Evolutionary conservation across 2,329 filamentous ascomycete species (phyloP).

Genomic region (Parascedosporium putredinis): DNA sequence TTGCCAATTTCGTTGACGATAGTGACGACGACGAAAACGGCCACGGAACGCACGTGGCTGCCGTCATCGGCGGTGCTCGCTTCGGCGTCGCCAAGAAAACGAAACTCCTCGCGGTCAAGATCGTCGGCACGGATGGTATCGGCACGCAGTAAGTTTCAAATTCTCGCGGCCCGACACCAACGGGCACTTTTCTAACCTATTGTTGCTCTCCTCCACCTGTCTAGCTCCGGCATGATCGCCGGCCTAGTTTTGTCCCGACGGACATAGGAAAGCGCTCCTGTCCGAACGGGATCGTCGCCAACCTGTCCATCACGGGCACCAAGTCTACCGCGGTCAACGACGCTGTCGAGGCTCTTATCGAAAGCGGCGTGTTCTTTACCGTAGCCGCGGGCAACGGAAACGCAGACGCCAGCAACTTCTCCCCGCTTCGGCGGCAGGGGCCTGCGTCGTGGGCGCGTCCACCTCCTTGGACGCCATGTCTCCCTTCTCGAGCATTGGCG

Average conservation of each 20-base stretch:
- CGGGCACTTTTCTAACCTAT: not conserved
- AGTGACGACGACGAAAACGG: no score
- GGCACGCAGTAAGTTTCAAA: slow-evolving; percentile 13
- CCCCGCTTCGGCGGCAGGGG: slow-evolving; percentile 35
- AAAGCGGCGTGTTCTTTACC: slow-evolving; percentile 36
- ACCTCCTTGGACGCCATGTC: slow-evolving; percentile 26
- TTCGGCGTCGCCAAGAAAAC: no score
- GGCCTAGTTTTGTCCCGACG: slow-evolving; percentile 33
- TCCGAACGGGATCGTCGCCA: slow-evolving; percentile 34
- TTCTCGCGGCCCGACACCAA: not conserved
- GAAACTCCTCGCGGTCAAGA: no score
- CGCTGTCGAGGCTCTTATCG: slow-evolving; percentile 35
- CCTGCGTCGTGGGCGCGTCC: slow-evolving; percentile 42
- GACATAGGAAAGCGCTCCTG: slow-evolving; percentile 28
- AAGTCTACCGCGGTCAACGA: slow-evolving; percentile 36
- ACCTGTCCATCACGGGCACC: slow-evolving; percentile 43
- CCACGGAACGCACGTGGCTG: no score
- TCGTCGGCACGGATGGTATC: no score
- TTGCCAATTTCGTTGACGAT: no score
- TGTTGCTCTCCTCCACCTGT: slow-evolving; percentile 4
- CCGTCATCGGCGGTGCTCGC: no score
- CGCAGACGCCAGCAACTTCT: slow-evolving; percentile 26
- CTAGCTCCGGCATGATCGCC: slow-evolving; percentile 33
- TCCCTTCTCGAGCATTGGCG: slow-evolving; percentile 40
- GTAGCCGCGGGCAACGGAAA: slow-evolving; percentile 45